These are phyloP conservation scores for Jaltomata sinuosa DNA, from an alignment of 257 asterid genomes.

Conservation along the genomic window DNA sequence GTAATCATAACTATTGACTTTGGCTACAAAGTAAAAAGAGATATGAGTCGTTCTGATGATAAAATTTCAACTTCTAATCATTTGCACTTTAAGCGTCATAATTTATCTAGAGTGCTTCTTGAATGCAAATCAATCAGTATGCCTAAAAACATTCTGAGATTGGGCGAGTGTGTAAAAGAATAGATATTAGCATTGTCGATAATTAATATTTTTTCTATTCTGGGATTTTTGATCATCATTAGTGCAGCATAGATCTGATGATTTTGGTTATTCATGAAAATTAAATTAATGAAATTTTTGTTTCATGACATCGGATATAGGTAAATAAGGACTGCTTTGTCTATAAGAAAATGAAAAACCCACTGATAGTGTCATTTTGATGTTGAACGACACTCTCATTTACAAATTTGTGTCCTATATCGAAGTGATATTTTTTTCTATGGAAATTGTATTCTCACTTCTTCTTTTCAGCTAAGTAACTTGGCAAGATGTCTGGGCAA, in stretches of 20 bases:
- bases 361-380: background rate
- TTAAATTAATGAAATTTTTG: background rate
- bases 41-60: background rate
- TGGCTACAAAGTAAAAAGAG: background rate
- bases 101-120: background rate
- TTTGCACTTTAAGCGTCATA: background rate
- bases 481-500: constrained; percentile 36
- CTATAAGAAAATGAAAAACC: background rate
- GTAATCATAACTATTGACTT: background rate
- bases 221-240: background rate
- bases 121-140: background rate
- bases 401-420: background rate
- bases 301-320: background rate
- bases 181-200: background rate
- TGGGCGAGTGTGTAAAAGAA: background rate
- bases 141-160: background rate
- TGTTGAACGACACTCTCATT: background rate
- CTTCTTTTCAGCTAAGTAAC: background rate
- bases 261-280: background rate
- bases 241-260: background rate
- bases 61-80: background rate
- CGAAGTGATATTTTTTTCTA: background rate
- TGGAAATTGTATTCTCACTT: background rate
- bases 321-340: background rate
- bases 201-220: background rate